Evolutionary conservation across 768 basidiomycete genomes (phyloP), one percentile per base, ranked within the genome.

Genomic region (Boletus speciosus): DNA sequence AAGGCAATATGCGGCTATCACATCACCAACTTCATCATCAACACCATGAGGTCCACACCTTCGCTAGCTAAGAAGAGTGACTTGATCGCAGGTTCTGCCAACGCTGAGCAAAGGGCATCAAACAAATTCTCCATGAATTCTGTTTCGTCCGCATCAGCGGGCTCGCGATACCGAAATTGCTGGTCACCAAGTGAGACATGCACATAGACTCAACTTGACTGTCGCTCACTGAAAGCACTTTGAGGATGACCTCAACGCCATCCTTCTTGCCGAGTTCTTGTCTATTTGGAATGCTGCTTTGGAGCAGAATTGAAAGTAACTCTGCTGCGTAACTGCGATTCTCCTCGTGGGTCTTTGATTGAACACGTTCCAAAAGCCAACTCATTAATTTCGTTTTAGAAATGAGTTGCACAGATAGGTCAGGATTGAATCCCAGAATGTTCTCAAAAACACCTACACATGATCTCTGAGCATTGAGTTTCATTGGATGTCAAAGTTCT

Each of bases 41-140:
- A 77, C n/a, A 97, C 81, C 94, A 98, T 98, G 34, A 99, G 79
- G 63, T 99, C 97, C 14, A 93, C 84, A 2, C 97, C 97, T 70
- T 99, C 97, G 19, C 86, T 86, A 10, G 85, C 82, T n/a, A 93
- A 73, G 72, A 99, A 98, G 4, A 84, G 71, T 16, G 78, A 69
- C 71, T 98, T 98, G 67, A 88, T 83, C 44, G 84, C 76, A 14
- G 85, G 76, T 69, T 96, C 94, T 34, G 77, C 81, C 23, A 98
- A 76, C 0, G 86, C 80, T 1, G 94, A 95, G 67, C 97, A 98
- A 23, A 99, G 71, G 0, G 85, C 71, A 66, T 98, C 91, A 66
- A 98, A 98, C 4, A 93, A 64, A 69, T 99, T 98, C 68, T 98
- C 97, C 94, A 98, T 95, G 71, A 93, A 98, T 69, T 99, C 97